These are phyloP conservation scores for Ascochyta clinopodiicola DNA, from an alignment of 2,329 filamentous ascomycete genomes.

Conservation along the genomic window DNA sequence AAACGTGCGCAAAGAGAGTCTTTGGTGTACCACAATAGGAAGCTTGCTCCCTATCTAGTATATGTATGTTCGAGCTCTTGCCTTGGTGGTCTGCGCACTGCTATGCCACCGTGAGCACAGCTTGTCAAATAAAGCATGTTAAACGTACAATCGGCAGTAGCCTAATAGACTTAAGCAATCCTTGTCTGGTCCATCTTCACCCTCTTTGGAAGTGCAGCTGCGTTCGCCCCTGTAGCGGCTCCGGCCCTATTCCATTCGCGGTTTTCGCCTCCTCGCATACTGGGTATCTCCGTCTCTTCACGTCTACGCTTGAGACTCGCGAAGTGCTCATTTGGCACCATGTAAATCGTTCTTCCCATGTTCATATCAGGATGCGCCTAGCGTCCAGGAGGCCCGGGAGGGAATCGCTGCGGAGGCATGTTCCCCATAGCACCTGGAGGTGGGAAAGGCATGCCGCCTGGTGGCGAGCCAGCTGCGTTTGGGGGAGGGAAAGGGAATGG, in stretches of 20 bases:
- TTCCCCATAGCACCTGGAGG: conserved; percentile 45
- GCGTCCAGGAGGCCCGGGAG: conserved; percentile 36
- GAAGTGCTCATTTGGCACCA: conserved; percentile 5
- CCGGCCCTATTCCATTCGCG: not conserved
- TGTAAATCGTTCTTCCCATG: conserved; percentile 12
- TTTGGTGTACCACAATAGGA: conserved; percentile 16
- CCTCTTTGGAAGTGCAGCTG: conserved; percentile 19
- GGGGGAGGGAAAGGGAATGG: conserved; percentile 39
- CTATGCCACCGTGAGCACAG: conserved; percentile 21
- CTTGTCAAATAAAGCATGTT: not conserved
- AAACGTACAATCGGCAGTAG: not conserved
- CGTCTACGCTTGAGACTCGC: conserved; percentile 16
- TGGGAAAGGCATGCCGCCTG: conserved; percentile 46
- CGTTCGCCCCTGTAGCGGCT: conserved; percentile 33
- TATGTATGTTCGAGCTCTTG: not conserved
- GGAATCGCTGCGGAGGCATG: conserved; percentile 36
- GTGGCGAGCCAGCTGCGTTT: conserved; percentile 38
- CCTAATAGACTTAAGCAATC: not conserved
- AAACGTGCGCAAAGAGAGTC: conserved; percentile 44
- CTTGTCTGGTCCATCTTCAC: conserved; percentile 7
- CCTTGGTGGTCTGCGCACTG: conserved; percentile 10
- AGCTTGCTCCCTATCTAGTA: conserved; percentile 1
- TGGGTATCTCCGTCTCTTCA: conserved; percentile 28
- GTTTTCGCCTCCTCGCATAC: conserved; percentile 16
- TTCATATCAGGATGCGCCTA: conserved; percentile 24